Evolutionary conservation across 2,329 filamentous ascomycete genomes (phyloP).

Genomic region (Exserohilum turcica): DNA sequence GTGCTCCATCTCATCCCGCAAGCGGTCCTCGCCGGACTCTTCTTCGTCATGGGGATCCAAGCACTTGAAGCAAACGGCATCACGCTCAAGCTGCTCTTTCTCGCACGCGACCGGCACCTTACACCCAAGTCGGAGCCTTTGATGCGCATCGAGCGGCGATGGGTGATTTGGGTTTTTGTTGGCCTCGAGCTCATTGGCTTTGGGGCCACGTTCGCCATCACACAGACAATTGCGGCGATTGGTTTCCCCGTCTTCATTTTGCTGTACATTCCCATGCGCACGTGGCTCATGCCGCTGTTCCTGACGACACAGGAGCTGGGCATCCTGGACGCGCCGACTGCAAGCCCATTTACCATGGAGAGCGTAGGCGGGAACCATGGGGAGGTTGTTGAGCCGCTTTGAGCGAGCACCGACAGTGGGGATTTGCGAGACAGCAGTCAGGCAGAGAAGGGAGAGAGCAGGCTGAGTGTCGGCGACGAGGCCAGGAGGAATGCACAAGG

Average conservation of each 20-base stretch:
- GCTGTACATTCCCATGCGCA: conserved; percentile 60
- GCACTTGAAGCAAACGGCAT: conserved; percentile 61
- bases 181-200: conserved; percentile 59
- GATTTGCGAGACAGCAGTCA: conserved; percentile 33
- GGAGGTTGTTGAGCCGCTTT: conserved; percentile 14
- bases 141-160: conserved; percentile 49
- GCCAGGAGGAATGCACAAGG: conserved; percentile 7
- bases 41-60: conserved; percentile 63
- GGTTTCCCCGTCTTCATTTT: conserved; percentile 65
- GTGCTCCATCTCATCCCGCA: conserved; percentile 61
- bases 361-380: conserved; percentile 57
- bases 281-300: conserved; percentile 56
- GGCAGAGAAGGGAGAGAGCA: conserved; percentile 24
- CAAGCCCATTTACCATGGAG: conserved; percentile 59
- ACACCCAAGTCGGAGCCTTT: conserved; percentile 56
- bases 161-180: conserved; percentile 57
- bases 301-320: conserved; percentile 57
- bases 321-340: conserved; percentile 60
- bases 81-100: conserved; percentile 57
- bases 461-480: conserved; percentile 7
- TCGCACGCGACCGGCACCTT: conserved; percentile 55
- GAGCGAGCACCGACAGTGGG: conserved; percentile 1
- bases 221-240: conserved; percentile 64
- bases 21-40: conserved; percentile 61
- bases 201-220: conserved; percentile 61